Base-by-base conservation (phyloP, 129 eudicot genomes). In the Mikania micrantha region DNA sequence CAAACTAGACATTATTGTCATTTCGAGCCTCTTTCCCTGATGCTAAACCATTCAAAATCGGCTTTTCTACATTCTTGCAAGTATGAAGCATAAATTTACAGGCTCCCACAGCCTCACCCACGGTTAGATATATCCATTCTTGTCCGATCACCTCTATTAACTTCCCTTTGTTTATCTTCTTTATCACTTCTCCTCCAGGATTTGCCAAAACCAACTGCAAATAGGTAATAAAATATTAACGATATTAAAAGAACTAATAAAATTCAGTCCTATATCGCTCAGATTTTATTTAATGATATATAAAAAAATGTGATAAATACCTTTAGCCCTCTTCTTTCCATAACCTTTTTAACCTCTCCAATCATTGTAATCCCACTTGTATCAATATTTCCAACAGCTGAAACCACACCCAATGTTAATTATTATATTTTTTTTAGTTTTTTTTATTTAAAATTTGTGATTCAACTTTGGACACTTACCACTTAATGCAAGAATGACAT, bases 371-470 rank as follows among this genome's bases (percentile, higher is more conserved):
- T 82, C 59, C 96, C 98, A 29, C 98, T 93, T 0, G 98, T 86
- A 65, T 93, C 98, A 27, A 93, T 86, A 85, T 87, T 82, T 44
- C 88, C 98, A 47, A 93, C 90, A n/a, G 95, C 98, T 93, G 82
- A 64, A 47, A 71, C 2, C 5, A 54, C 34, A 11, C 25, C 31
- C 50, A 17, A 45, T 11, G 11, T 75, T 60, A 59, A n/a, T 58
- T 4, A 3, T 17, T 4, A 5, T 28, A 2, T 15, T 22, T 64
- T 13, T 40, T 27, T 13, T 9, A 9, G 5, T 17, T 21, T 12
- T 29, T n/a, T 57, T 47, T 11, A 50, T n/a, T 16, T 49, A 49
- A 34, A 56, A 6, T 44, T n/a, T 42, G 12, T 65, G 4, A 17
- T 45, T 65, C 4, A 2, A 9, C 56, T 7, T 47, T 24, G 56